Evolutionary conservation across 106 monocot genomes (phyloP), one percentile per base, ranked within the genome.

Genomic region (Allium fistulosum): DNA sequence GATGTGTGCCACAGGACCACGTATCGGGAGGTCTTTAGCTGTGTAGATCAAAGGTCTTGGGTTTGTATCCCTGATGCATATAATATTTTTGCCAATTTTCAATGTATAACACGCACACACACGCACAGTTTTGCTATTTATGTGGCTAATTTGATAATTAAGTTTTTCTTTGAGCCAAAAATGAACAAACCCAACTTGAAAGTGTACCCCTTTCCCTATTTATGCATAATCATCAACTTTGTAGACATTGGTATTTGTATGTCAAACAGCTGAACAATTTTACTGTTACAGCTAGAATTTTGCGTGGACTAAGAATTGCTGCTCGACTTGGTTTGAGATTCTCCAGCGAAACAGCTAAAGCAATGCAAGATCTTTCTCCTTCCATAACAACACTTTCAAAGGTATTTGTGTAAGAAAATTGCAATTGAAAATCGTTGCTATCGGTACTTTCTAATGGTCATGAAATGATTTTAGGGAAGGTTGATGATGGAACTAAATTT

Each of bases 401-500:
- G 88, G 96, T 97, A 79, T 8, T 62, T 62, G 7, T 15, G 28
- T 28, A 28, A 28, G 28, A 28, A 2, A 28, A 28, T 28, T 28
- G 28, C 28, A 28, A 28, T 3, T 28, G 28, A 3, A 28, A 28
- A 28, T 28, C 28, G 12, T 11, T 56, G 9, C 17, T 46, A 46
- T 50, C 61, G 12, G 51, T 58, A 2, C 59, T 61, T 55, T 26
- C 4, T 60, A 14, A 22, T 49, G 55, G 18, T 13, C 8, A 61
- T 17, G 77, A 49, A 50, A 63, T 69, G 61, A 50, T 59, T 80
- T 77, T 84, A 97, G 97, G 49, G 71, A 79, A 88, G 97, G 62
- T 64, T 97, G 76, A 64, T 89, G 84, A 75, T 97, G 92, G 97
- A 97, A 81, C 59, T 97, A 75, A 84, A 97, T 79, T 92, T 79